These are phyloP conservation scores for Penicillium waksmanii DNA, from an alignment of 495 filamentous ascomycete species.

Conservation along the genomic window DNA sequence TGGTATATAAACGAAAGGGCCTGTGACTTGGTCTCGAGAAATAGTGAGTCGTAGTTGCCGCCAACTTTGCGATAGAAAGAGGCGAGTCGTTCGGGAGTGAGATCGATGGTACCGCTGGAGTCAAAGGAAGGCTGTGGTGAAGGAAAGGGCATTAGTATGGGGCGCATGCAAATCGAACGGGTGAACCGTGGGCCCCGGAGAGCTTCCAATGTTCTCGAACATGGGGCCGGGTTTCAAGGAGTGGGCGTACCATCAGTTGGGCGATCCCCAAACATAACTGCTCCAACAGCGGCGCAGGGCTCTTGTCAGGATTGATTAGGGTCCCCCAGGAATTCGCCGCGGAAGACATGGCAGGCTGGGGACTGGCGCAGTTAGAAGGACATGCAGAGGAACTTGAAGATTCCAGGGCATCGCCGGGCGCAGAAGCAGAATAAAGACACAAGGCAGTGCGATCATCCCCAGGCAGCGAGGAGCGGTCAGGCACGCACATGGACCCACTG, in stretches of 20 bases:
- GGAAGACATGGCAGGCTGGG: constrained; percentile 37
- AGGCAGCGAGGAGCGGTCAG: constrained; percentile 43
- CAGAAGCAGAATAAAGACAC: constrained; percentile 12
- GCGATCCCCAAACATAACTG: constrained; percentile 79
- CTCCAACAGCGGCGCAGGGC: constrained; percentile 73
- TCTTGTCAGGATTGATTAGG: constrained; percentile 79
- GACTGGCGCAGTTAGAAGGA: constrained; percentile 21
- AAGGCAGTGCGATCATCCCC: constrained; percentile 13
- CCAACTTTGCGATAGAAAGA: constrained; percentile 87
- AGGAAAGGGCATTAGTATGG: constrained; percentile 31
- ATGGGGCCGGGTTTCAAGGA: constrained; percentile 4
- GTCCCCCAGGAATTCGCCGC: constrained; percentile 71
- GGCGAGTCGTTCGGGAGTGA: constrained; percentile 83
- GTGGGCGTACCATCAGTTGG: constrained; percentile 68
- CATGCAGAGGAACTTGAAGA: constrained; percentile 22
- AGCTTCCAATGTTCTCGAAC: background rate
- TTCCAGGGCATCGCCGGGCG: constrained; percentile 24
- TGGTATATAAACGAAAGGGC: constrained; percentile 91
- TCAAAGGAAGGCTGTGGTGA: constrained; percentile 63
- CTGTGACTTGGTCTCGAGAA: constrained; percentile 72
- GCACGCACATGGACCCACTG: constrained; percentile 43
- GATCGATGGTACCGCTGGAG: constrained; percentile 61
- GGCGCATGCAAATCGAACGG: background rate
- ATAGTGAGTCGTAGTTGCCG: constrained; percentile 87
- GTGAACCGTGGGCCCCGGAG: background rate